Evolutionary conservation across 768 basidiomycete genomes (phyloP), one percentile per base, ranked within the genome.

Genomic region (Multifurca ochricompacta): DNA sequence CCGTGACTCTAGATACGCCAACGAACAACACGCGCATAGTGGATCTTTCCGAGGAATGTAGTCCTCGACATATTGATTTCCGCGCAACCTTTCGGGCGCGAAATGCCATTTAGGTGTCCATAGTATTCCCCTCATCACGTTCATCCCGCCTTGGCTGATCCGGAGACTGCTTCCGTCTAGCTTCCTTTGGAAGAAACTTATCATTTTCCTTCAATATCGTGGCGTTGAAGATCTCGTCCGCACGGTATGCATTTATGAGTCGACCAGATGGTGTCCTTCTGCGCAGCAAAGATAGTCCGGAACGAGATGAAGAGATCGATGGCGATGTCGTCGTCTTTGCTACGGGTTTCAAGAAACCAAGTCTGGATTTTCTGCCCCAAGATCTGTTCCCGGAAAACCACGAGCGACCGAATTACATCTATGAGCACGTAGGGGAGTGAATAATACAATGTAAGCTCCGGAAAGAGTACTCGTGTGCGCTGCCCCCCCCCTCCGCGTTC

Each of bases 321-420:
- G 78, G 72, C 0, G 78, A 80, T 54, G 67, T 78, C 1, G 67
- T 79, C 30, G 72, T 80, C 4, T 64, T 80, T 19, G 79, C 79
- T 1, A 81, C 78, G 2, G 78, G 79, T 3, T 80, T 75, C 62
- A 66, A 76, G 62, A 70, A 72, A 48, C 78, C 78, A 0, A 60
- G 63, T 6, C 51, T 78, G 18, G 68, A 70, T 40, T 79, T 81
- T 62, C 62, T 80, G 51, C 69, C 73, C 6, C 56, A 71, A 2
- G 72, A 76, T 23, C 63, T 80, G 36, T 80, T 80, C 65, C 77
- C 78, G 0, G 73, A 75, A 43, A 72, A 69, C 4, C 76, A 77
- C 48, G 68, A 76, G 69, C 69, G 76, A 19, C 78, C 78, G 80
- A 56, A 80, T 77, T 62, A 80, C n/a, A n/a, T n/a, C n/a, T n/a